Base-by-base conservation (phyloP, 768 basidiomycete genomes). In the Russula lepida region DNA sequence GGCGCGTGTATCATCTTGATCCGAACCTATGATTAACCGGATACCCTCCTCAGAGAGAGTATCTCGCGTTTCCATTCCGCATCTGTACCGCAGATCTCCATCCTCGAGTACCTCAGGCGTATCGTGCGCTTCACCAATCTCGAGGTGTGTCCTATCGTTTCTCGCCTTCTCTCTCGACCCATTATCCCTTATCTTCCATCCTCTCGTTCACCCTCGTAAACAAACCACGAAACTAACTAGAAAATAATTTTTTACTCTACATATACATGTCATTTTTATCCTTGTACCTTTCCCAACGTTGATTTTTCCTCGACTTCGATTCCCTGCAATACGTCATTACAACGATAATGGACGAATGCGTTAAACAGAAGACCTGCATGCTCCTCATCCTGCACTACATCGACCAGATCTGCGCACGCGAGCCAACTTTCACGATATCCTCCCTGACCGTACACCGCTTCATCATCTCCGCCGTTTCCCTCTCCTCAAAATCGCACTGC, bases 401-500 rank as follows among this genome's bases (percentile, higher is more conserved):
- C 76, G 93, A 95, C 75, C 88, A 90, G 76, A 92, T 97, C 69
- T 95, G 92, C 74, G 81, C 85, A 48, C 84, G 91, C 67, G 81
- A 84, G 68, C 89, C 92, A 25, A 79, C 84, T 35, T 99, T 98
- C 79, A 95, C 89, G 52, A 82, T 99, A 66, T 92, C 92, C 39
- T 95, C 94, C 39, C 84, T 98, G 69, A 98, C 95, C 25, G 93
- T 93, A 69, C 97, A 99, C 76, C 92, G 97, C 62, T 98, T 99
- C 76, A 81, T 98, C 71, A 98, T 98, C 75, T 82, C 95, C 48
- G 85, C 92, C 67, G 87, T 98, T 72, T 84, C 90, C 32, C 92
- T 94, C 61, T 88, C 92, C 64, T 89, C 86, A 77, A 98, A 99
- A 74, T 92, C 93, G 0, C 84, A 98, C 48, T 95, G 91, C 74